Percentiles rank a stretch among this genome's conserved stretches.
phyloP scores from a whole-genome alignment of 75 land plant species.

The Picea glauca region DNA sequence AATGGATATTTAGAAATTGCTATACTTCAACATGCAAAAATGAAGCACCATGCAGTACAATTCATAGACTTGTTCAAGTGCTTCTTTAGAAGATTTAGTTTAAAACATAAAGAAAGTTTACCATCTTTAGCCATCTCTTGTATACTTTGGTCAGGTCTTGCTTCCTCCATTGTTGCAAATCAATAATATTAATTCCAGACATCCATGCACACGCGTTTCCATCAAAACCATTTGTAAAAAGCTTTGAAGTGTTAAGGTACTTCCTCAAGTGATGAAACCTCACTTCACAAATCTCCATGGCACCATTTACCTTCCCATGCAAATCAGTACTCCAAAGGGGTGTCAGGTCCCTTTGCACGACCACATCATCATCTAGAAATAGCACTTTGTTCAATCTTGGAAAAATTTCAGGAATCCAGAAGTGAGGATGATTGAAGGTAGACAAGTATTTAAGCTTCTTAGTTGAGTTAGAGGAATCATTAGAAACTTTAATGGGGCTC shows the following conservation, averaged over 20 bases:
- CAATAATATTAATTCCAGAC: constrained; percentile 70
- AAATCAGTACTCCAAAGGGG: constrained; percentile 61
- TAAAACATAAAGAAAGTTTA: constrained; percentile 12
- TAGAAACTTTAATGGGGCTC: not conserved
- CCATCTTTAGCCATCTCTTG: constrained; percentile 35
- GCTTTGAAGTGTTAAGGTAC: constrained; percentile 30
- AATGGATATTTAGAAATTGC: not conserved
- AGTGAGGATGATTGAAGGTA: constrained; percentile 72
- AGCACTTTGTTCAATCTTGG: constrained; percentile 55
- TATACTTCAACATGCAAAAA: not conserved
- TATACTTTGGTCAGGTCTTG: constrained; percentile 37
- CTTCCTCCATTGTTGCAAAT: constrained; percentile 65
- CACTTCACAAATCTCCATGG: constrained; percentile 49
- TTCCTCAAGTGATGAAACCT: constrained; percentile 50
- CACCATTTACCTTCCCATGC: constrained; percentile 76
- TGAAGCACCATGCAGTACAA: not conserved
- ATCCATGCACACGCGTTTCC: constrained; percentile 66
- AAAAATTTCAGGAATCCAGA: constrained; percentile 62
- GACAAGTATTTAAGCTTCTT: constrained; percentile 78
- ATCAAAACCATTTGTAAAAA: constrained; percentile 15
- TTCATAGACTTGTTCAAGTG: not conserved
- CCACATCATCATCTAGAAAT: constrained; percentile 74
- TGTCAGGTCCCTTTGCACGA: constrained; percentile 63
- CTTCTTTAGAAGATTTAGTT: not conserved
- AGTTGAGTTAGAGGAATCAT: not conserved